phyloP scores from a whole-genome alignment of 2,329 filamentous ascomycete species.

The Aureobasidium sp. region DNA sequence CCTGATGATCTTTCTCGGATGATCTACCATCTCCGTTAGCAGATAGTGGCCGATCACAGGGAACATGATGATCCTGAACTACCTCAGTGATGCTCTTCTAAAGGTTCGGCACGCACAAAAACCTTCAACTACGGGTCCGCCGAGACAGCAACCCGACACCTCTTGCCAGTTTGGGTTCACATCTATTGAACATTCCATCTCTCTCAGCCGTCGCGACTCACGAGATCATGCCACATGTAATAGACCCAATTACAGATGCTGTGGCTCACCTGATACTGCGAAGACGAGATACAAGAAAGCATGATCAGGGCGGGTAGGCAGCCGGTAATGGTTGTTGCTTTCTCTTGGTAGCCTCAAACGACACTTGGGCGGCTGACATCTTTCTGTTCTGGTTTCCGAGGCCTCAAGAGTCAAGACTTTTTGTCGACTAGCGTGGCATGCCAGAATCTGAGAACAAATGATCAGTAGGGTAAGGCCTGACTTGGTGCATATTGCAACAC shows the following conservation, averaged over 20 bases:
- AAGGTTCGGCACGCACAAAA: neutral
- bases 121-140: neutral
- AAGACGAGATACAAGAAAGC: neutral
- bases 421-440: neutral
- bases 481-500: neutral
- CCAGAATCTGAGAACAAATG: neutral
- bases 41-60: neutral
- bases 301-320: neutral
- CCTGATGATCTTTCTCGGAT: neutral
- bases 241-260: neutral
- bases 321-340: neutral
- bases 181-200: neutral
- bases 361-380: neutral
- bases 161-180: neutral
- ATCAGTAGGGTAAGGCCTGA: neutral
- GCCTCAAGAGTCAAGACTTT: neutral
- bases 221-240: neutral
- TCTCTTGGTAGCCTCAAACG: neutral
- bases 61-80: neutral
- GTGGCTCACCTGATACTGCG: neutral
- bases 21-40: neutral
- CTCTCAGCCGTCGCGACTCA: neutral
- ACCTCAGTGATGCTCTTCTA: neutral
- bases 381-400: neutral
- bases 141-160: neutral